phyloP scores from a whole-genome alignment of 164 flowering plant species.

The Malania oleifera region DNA sequence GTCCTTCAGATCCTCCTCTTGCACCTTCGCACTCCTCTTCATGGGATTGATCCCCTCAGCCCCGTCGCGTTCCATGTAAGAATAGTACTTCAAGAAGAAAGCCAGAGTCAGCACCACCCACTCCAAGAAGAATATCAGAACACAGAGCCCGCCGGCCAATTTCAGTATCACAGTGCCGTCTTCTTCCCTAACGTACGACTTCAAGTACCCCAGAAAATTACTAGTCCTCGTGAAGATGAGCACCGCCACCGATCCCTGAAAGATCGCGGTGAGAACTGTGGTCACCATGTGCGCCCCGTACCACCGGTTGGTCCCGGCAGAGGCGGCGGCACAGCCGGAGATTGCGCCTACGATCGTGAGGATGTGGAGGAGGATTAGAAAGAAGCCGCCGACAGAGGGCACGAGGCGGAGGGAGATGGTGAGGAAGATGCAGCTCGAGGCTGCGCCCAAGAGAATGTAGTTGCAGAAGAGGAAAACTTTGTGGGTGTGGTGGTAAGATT shows the following conservation, averaged over 20 bases:
- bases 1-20: conserved; percentile 31
- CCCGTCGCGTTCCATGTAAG: conserved; percentile 34
- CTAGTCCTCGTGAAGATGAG: conserved; percentile 52
- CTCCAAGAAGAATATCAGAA: conserved; percentile 58
- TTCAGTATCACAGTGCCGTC: conserved; percentile 57
- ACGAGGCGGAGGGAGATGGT: conserved; percentile 72
- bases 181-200: conserved; percentile 67
- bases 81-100: conserved; percentile 52
- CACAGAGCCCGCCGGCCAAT: conserved; percentile 56
- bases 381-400: conserved; percentile 59
- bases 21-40: conserved; percentile 45
- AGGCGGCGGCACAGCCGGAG: conserved; percentile 45
- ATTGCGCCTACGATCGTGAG: conserved; percentile 52
- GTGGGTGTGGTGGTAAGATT: conserved; percentile 47
- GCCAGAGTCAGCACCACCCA: conserved; percentile 61
- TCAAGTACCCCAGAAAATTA: conserved; percentile 45
- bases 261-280: conserved; percentile 69
- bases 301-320: conserved; percentile 44
- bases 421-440: conserved; percentile 80
- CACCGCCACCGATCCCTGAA: conserved; percentile 71
- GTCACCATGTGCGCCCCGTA: conserved; percentile 65
- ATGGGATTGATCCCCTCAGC: conserved; percentile 9
- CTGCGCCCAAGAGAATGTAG: conserved; percentile 78
- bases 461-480: conserved; percentile 64
- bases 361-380: conserved; percentile 76